phyloP scores from a whole-genome alignment of 2,329 filamentous ascomycete species.

The Arthroderma uncinatum region DNA sequence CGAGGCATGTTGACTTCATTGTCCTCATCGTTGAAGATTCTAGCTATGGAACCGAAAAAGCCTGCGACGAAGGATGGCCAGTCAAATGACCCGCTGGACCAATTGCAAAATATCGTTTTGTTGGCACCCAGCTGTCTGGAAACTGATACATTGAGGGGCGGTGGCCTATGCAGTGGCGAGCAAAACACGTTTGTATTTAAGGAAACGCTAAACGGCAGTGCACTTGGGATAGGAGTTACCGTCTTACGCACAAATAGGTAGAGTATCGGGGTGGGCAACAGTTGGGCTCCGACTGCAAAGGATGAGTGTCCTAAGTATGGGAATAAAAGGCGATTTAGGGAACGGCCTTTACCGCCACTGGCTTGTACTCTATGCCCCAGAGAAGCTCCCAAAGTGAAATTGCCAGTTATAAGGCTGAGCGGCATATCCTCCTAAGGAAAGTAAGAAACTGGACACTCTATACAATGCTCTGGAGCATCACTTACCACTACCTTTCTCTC shows the following conservation, averaged over 20 bases:
- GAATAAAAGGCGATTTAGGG: slow-evolving; percentile 12
- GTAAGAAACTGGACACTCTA: slow-evolving; percentile 9
- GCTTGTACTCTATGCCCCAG: slow-evolving; percentile 23
- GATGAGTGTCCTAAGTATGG: slow-evolving; percentile 25
- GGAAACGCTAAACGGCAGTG: slow-evolving; percentile 25
- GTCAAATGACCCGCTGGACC: slow-evolving; percentile 28
- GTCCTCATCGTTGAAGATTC: neutral
- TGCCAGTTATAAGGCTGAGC: slow-evolving; percentile 19
- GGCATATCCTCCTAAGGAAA: slow-evolving; percentile 24
- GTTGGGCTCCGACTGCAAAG: slow-evolving; percentile 19
- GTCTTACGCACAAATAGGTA: slow-evolving; percentile 23
- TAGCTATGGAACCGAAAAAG: slow-evolving; percentile 13
- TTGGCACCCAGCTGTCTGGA: slow-evolving; percentile 23
- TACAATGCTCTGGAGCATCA: neutral
- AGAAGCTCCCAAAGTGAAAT: slow-evolving; percentile 26
- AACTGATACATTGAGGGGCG: slow-evolving; percentile 24
- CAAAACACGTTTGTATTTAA: slow-evolving; percentile 23
- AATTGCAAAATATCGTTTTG: slow-evolving; percentile 26
- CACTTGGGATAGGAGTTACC: slow-evolving; percentile 24
- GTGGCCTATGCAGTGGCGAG: slow-evolving; percentile 21
- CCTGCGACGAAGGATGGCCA: slow-evolving; percentile 25
- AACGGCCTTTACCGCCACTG: slow-evolving; percentile 20
- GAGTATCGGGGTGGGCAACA: slow-evolving; percentile 25
- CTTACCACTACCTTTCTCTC: slow-evolving; percentile 21
- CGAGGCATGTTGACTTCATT: neutral